Conservation (phyloP, 2,329 filamentous ascomycete genomes). For the Fusarium udum region DNA sequence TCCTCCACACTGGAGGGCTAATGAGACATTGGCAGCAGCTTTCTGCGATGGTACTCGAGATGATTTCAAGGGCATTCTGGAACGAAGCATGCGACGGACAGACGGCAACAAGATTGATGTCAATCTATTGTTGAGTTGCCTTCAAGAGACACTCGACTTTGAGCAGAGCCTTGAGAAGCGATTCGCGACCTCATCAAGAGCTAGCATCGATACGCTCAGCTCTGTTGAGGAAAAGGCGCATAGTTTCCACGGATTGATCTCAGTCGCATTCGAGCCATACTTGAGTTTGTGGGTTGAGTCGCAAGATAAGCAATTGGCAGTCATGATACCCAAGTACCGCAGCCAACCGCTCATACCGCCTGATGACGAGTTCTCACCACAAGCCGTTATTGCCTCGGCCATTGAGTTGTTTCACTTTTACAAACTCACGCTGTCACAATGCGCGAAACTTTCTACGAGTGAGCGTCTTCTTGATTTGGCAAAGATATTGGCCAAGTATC, state of each 20-base stretch:
- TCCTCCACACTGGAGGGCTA: constrained; percentile 86
- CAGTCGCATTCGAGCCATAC: constrained; percentile 96
- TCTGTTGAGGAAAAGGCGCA: constrained; percentile 80
- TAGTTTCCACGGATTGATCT: constrained; percentile 89
- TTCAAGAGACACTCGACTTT: constrained; percentile 97
- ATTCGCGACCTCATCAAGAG: constrained; percentile 77
- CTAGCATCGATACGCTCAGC: constrained; percentile 89
- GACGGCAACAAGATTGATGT: constrained; percentile 88
- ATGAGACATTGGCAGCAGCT: constrained; percentile 86
- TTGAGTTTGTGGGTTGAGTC: constrained; percentile 97
- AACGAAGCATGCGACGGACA: constrained; percentile 81
- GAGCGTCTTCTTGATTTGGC: constrained; percentile 85
- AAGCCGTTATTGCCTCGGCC: constrained; percentile 90
- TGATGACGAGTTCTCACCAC: constrained; percentile 92
- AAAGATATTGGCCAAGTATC: constrained; percentile 86
- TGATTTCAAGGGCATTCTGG: constrained; percentile 92
- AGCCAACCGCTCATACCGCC: constrained; percentile 79
- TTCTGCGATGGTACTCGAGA: constrained; percentile 97
- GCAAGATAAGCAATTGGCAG: constrained; percentile 87
- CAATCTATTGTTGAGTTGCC: constrained; percentile 84
- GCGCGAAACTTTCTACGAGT: constrained; percentile 94
- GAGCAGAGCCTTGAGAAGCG: constrained; percentile 89
- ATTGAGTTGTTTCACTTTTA: constrained; percentile 99
- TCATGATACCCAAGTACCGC: constrained; percentile 88
- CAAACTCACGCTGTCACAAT: constrained; percentile 90